Evolutionary conservation across 345 rosid genomes (phyloP).

Genomic region (Eucalyptus rudis): DNA sequence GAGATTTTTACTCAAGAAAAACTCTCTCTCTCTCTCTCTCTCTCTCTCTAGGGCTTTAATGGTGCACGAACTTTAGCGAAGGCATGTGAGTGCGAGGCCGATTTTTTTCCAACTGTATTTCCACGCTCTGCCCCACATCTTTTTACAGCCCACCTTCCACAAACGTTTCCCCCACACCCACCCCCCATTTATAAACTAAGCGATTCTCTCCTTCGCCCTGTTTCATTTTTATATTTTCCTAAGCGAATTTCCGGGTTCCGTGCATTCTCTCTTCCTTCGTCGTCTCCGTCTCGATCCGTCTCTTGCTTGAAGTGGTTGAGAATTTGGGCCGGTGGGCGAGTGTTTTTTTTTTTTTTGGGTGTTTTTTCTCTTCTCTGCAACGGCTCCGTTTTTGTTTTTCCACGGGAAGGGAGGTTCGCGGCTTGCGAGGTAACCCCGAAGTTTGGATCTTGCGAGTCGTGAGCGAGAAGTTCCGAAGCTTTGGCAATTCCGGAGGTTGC

Average conservation of each 20-base stretch:
- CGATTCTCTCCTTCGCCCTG: neutral
- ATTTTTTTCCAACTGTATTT: neutral
- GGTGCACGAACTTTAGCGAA: neutral
- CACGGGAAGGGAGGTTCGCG: neutral
- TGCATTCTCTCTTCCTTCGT: neutral
- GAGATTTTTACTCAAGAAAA: neutral
- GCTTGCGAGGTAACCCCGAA: neutral
- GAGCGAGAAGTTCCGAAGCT: neutral
- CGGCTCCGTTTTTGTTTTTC: neutral
- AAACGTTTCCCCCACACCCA: neutral
- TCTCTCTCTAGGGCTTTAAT: neutral
- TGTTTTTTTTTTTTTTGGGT: neutral
- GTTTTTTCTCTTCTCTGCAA: neutral
- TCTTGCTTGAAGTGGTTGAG: neutral
- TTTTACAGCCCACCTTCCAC: neutral
- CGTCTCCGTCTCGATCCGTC: neutral
- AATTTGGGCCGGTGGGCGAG: neutral
- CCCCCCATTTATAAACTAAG: neutral
- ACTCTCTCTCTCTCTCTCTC: neutral
- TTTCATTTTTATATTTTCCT: neutral
- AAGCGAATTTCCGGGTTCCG: neutral
- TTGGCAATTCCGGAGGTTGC: neutral
- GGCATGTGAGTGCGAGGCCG: neutral
- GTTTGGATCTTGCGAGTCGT: neutral
- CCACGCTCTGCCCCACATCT: neutral